Base-by-base conservation (phyloP, 176 grass and related monocot genomes). In the Olyra latifolia region DNA sequence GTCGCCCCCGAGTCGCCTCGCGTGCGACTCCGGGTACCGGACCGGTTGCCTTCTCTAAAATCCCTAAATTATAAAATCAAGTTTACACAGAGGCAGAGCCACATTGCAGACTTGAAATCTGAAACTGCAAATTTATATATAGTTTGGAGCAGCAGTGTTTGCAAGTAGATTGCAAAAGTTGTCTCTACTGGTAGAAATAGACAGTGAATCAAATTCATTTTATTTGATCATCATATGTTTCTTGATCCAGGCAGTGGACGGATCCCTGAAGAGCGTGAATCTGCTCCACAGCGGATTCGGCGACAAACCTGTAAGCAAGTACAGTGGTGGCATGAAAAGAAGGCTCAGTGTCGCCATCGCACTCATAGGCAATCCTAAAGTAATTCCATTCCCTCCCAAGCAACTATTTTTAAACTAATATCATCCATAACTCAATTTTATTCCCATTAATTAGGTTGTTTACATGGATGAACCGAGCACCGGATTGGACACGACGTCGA, bases 391-490 rank as follows among this genome's bases (percentile, higher is more conserved):
- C 28, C 11, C 42, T 28, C 61, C 16, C 25, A 67, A 11, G 30
- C n/a, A 78, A 65, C n/a, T n/a, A n/a, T 69, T 4, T 28, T 60
- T 3, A 0, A 74, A 75, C 50, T 53, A 20, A 12, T 2, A 19
- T 56, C 12, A 12, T 39, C 20, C 35, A 19, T 44, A 27, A 61
- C 23, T 24, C 27, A 50, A 39, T 32, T 84, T 58, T 7, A 43
- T 61, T 69, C 4, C 49, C 42, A 28, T 27, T n/a, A 87, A 24
- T 12, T 40, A 97, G 94, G 92, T 93, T 42, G 88, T 98, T 48
- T 98, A 95, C 71, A 98, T 95, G 96, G 96, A 98, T 32, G 96
- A 98, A 74, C 96, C 96, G 7, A 98, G 96, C 57, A 95, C 96
- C 2, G 96, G 96, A 57, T 39, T 98, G 4, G 92, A 98, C 87